These are phyloP conservation scores for Durusdinium trenchii DNA, from an alignment of 73 alveolate species.

Conservation along the genomic window DNA sequence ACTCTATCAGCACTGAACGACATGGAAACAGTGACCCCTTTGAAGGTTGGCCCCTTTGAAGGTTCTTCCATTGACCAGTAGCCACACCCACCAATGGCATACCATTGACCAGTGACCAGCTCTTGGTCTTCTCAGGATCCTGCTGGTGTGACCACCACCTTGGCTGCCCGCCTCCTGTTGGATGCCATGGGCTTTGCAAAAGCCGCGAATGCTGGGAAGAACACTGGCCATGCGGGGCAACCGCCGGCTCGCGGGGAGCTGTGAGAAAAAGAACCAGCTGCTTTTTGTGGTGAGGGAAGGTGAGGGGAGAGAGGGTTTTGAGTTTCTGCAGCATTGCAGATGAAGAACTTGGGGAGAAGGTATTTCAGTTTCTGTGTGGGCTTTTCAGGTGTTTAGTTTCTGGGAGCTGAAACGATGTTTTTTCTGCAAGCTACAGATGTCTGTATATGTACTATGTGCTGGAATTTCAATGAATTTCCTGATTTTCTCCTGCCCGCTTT, in stretches of 20 bases:
- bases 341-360: too few species aligned
- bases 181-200: constrained; percentile 91
- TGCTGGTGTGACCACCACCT: constrained; percentile 57
- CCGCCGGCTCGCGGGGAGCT: background rate
- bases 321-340: too few species aligned
- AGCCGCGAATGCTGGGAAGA: background rate
- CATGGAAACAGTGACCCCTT: background rate
- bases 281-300: background rate
- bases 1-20: background rate
- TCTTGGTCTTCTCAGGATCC: background rate
- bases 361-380: too few species aligned
- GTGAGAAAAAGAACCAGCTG: background rate
- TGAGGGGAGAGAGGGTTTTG: background rate
- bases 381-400: too few species aligned
- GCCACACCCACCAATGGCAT: background rate
- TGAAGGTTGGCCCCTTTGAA: too few species aligned
- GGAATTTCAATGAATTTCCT: too few species aligned
- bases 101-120: background rate
- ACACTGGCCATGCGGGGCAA: background rate
- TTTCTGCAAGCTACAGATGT: too few species aligned
- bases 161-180: constrained; percentile 74
- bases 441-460: too few species aligned
- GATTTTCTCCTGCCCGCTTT: too few species aligned
- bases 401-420: too few species aligned
- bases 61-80: too few species aligned